Percentiles rank a stretch among this genome's conserved stretches.
phyloP scores from a whole-genome alignment of 2,329 filamentous ascomycete genomes.

The Colletotrichum tropicicola region DNA sequence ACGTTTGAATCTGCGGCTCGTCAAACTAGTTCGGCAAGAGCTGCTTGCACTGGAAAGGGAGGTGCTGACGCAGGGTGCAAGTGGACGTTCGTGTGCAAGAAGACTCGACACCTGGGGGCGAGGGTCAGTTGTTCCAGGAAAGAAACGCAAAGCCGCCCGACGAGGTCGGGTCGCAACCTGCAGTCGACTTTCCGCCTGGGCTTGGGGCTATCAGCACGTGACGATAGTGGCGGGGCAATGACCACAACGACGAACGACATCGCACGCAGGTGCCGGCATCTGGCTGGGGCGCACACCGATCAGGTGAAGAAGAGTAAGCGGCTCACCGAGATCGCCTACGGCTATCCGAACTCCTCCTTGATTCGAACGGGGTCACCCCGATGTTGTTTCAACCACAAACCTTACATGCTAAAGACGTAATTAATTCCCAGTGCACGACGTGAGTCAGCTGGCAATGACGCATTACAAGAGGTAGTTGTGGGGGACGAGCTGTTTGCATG shows the following conservation, averaged over 20 bases:
- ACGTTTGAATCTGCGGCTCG: slow-evolving; percentile 14
- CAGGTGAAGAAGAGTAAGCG: background rate
- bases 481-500: too few species aligned
- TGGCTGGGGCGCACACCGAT: background rate
- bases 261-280: background rate
- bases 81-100: background rate
- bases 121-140: background rate
- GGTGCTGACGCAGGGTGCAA: slow-evolving; percentile 5
- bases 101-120: background rate
- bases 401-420: background rate
- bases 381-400: slow-evolving; percentile 20
- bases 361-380: background rate
- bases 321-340: background rate
- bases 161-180: slow-evolving; percentile 21
- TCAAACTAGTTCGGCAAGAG: slow-evolving; percentile 17
- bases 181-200: background rate
- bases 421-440: background rate
- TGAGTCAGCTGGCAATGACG: too few species aligned
- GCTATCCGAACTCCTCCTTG: background rate
- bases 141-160: slow-evolving; percentile 12
- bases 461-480: too few species aligned
- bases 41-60: slow-evolving; percentile 16
- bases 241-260: background rate
- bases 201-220: slow-evolving; percentile 16
- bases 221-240: background rate